Evolutionary conservation across 2,329 filamentous ascomycete species (phyloP).

Genomic region (Ophiostoma pallidulum): DNA sequence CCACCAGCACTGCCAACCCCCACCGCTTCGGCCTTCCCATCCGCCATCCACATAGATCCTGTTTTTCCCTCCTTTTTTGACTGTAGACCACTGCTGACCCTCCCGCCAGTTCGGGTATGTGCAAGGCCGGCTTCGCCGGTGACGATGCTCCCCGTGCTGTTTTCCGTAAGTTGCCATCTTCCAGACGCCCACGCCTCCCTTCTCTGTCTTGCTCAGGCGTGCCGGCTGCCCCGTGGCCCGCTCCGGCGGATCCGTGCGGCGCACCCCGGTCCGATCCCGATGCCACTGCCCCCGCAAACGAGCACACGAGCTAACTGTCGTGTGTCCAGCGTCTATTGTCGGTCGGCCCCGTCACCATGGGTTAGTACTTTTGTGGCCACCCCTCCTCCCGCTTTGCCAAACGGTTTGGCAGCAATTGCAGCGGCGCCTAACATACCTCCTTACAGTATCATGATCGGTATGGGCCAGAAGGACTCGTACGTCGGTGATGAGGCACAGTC

Average conservation of each 20-base stretch:
- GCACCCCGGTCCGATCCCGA: too few relatives aligned
- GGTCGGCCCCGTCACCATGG: slow-evolving; percentile 99
- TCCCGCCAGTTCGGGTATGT: slow-evolving; percentile 90
- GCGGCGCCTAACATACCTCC: slow-evolving; percentile 24
- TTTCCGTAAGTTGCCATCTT: slow-evolving; percentile 99
- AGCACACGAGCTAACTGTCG: slow-evolving; percentile 16
- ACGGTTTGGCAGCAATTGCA: background rate
- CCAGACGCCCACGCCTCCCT: slow-evolving; percentile 22
- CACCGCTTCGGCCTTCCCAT: background rate
- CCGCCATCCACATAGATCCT: background rate
- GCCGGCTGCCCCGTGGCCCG: background rate
- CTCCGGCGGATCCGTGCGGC: slow-evolving; percentile 9
- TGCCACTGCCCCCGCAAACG: background rate
- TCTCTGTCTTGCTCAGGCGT: background rate
- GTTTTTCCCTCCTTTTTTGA: background rate
- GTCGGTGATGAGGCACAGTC: slow-evolving; percentile 99
- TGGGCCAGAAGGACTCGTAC: slow-evolving; percentile 99
- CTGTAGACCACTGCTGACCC: slow-evolving; percentile 28
- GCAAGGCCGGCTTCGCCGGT: slow-evolving; percentile 99
- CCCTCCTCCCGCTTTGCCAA: slow-evolving; percentile 9
- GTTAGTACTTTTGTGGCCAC: slow-evolving; percentile 50
- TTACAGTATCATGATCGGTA: slow-evolving; percentile 98
- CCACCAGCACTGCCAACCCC: too few relatives aligned
- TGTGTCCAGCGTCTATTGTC: slow-evolving; percentile 81
- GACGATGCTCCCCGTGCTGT: slow-evolving; percentile 99